Evolutionary conservation across 2,329 filamentous ascomycete species (phyloP), one percentile per base, ranked within the genome.

Genomic region (Pestalotiopsis sp.): DNA sequence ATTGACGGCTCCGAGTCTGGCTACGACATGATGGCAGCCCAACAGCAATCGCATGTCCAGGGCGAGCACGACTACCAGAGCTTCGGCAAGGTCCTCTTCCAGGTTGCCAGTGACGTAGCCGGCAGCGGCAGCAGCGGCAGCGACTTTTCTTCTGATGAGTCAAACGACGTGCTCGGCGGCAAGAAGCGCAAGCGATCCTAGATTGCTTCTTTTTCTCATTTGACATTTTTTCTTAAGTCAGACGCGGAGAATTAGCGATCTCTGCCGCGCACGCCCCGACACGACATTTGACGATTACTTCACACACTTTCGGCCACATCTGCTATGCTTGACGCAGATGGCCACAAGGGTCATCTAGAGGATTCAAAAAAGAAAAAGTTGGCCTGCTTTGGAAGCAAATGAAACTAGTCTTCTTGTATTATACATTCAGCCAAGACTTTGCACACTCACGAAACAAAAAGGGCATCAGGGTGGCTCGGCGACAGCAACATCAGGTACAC

Each of bases 131-230:
- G 88, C 75, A 93, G 88, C 75, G 83, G 83, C 13, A 89, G 85
- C 75, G 88, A 90, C n/a, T 73, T 82, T 49, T 88, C 87, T 2
- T 88, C 86, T 3, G 87, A 88, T 25, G 86, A 86, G 62, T 77
- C 76, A 5, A 83, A 79, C 71, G 84, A 85, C 70, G 71, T 70
- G 65, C 79, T 83, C 69, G 83, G 86, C 78, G 83, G 86, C 78
- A 93, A 93, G 87, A 96, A 95, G 91, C 87, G 91, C 82, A 93
- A 91, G 89, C 91, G 93, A 78, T 87, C 87, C 56, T 88, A 91
- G 69, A 92, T 84, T 67, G 41, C 66, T 65, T 41, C 11, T 59
- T 40, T 64, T 57, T 56, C 65, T 52, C 68, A 66, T 61, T 56
- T 66, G 61, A 41, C 20, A 23, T 56, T 65, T 70, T 60, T 66